Evolutionary conservation across 2,329 filamentous ascomycete species (phyloP), one percentile per base, ranked within the genome.

Genomic region (Amauroascus niger): DNA sequence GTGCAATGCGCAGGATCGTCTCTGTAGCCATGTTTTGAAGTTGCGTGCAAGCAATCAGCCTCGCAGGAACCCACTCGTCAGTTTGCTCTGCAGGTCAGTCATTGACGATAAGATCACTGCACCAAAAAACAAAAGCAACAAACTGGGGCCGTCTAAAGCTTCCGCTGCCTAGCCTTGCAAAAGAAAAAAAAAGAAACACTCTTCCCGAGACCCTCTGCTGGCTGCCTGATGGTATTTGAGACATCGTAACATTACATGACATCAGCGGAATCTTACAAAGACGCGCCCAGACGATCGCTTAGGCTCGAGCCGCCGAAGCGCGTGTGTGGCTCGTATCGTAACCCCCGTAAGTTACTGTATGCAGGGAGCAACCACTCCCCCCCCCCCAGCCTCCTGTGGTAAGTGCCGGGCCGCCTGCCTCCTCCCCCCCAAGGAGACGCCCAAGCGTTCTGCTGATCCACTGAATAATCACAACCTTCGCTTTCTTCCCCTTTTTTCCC

Each of bases 1-100:
- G 72, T 43, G 70, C 68, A 58, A 82, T 66, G 37, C 75, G 74
- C 32, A 81, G 60, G 52, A 81, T 70, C 54, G 63, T 67, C n/a
- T 67, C 57, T 26, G 30, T 49, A 6, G 41, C 40, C 58, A 60
- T 60, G 8, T 14, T 46, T 14, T 41, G 28, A 43, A 24, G 22
- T 8, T n/a, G 22, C 7, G 13, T 16, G 24, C 41, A n/a, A 18
- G 13, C 11, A 20, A 9, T 6, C 3, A 20, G 20, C 11, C 11
- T 14, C 37, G 5, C n/a, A 2, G 37, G 6, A 22, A 30, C 26
- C 5, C 9, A 9, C 26, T 30, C 5, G n/a, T n/a, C 33, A 37
- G 33, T 6, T 26, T 5, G 11, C 6, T 30, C 28, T 22, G 8
- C 13, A 7, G 13, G n/a, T 11, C 2, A 8, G 47, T 26, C 1